These are phyloP conservation scores for Seiridium unicorne DNA, from an alignment of 2,329 filamentous ascomycete genomes.

Conservation along the genomic window DNA sequence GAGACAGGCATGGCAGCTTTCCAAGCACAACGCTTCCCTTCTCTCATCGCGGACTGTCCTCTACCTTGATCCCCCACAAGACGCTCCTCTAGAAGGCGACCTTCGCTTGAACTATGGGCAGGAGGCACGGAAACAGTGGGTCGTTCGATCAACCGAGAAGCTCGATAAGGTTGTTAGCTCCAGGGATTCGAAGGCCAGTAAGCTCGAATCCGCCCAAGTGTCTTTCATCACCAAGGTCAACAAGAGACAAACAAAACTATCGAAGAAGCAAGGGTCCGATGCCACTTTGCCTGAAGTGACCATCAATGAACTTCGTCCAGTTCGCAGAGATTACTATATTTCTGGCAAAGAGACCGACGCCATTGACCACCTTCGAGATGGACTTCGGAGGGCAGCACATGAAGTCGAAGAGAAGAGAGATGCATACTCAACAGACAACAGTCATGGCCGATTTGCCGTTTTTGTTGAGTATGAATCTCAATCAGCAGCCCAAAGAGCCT, in stretches of 20 bases:
- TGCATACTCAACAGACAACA: background rate
- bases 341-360: background rate
- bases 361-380: slow-evolving; percentile 1
- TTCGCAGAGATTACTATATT: background rate
- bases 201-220: slow-evolving; percentile 81
- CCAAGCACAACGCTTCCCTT: slow-evolving; percentile 76
- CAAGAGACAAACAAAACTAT: slow-evolving; percentile 52
- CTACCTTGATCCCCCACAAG: slow-evolving; percentile 80
- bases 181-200: slow-evolving; percentile 71
- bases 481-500: slow-evolving; percentile 80
- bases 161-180: slow-evolving; percentile 77
- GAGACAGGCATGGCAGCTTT: slow-evolving; percentile 89
- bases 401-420: slow-evolving; percentile 9
- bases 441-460: slow-evolving; percentile 59
- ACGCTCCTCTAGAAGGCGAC: slow-evolving; percentile 72
- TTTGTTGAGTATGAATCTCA: slow-evolving; percentile 90
- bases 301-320: slow-evolving; percentile 9
- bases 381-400: background rate
- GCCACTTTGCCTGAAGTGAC: slow-evolving; percentile 18
- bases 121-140: slow-evolving; percentile 80
- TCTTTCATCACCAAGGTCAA: slow-evolving; percentile 76
- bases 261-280: slow-evolving; percentile 14
- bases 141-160: slow-evolving; percentile 69
- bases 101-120: slow-evolving; percentile 76
- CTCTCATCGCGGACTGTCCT: slow-evolving; percentile 90